Percentiles rank a stretch among this genome's conserved stretches.
These are phyloP conservation scores for Penicillium concentricum DNA, from an alignment of 2,329 filamentous ascomycete species.

Conservation along the genomic window DNA sequence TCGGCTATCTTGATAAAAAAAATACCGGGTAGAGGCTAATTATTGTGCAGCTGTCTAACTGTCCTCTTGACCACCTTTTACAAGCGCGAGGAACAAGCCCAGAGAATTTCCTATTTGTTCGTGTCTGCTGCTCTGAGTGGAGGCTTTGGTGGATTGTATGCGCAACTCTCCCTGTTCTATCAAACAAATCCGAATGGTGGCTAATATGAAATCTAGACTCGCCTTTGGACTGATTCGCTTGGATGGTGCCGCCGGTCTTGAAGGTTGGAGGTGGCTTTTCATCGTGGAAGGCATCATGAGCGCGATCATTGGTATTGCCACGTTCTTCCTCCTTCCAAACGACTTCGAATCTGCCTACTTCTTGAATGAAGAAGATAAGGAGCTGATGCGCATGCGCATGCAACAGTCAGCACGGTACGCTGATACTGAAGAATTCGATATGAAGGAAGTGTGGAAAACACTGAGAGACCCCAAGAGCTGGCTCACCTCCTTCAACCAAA, in stretches of 20 bases:
- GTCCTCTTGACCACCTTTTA: conserved; percentile 25
- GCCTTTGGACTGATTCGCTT: conserved; percentile 37
- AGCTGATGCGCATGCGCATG: conserved; percentile 46
- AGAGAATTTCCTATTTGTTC: conserved; percentile 24
- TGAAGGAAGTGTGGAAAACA: conserved; percentile 14
- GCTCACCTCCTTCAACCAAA: conserved; percentile 40
- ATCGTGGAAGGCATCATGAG: conserved; percentile 47
- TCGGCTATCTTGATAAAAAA: background rate
- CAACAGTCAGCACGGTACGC: conserved; percentile 43
- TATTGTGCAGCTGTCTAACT: conserved; percentile 14
- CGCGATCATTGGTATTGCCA: conserved; percentile 37
- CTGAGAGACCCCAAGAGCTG: conserved; percentile 13
- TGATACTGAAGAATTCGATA: conserved; percentile 43
- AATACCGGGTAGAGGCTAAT: background rate
- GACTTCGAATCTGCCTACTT: conserved; percentile 46
- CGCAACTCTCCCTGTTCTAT: no score
- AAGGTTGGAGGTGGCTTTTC: conserved; percentile 46
- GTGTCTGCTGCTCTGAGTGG: conserved; percentile 21
- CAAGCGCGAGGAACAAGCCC: conserved; percentile 22
- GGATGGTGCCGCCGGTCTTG: conserved; percentile 39
- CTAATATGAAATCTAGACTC: conserved; percentile 11
- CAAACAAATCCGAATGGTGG: background rate
- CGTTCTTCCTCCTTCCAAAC: conserved; percentile 47
- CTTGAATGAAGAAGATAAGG: conserved; percentile 44
- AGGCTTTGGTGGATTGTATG: conserved; percentile 24